phyloP scores from a whole-genome alignment of 345 rosid genomes.

The Aquilaria sinensis region DNA sequence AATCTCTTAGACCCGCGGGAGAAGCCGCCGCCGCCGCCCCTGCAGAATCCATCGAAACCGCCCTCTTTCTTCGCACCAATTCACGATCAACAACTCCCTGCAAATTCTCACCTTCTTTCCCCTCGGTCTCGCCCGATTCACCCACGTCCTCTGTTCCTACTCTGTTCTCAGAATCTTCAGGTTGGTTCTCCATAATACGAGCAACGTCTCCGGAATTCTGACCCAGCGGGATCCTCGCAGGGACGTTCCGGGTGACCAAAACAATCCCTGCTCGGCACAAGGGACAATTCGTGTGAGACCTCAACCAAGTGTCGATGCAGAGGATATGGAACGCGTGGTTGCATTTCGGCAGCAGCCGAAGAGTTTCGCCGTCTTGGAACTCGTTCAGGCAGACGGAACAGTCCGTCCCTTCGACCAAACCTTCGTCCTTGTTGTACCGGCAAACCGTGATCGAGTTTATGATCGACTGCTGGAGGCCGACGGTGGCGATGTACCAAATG shows the following conservation, averaged over 20 bases:
- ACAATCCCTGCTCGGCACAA: conserved; percentile 68
- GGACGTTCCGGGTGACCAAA: conserved; percentile 2
- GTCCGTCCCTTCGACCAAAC: conserved; percentile 68
- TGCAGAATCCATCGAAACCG: conserved; percentile 32
- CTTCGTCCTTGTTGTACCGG: conserved; percentile 66
- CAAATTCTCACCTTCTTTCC: conserved; percentile 18
- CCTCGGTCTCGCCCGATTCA: conserved; percentile 20
- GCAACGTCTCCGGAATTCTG: conserved; percentile 22
- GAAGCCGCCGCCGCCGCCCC: conserved; percentile 6
- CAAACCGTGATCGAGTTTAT: conserved; percentile 61
- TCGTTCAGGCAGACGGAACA: conserved; percentile 84
- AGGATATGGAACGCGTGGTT: conserved; percentile 74
- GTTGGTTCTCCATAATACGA: conserved; percentile 5
- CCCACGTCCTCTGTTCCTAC: background rate
- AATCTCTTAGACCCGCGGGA: background rate
- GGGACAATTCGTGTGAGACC: conserved; percentile 81
- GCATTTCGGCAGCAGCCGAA: conserved; percentile 76
- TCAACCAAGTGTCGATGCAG: conserved; percentile 78
- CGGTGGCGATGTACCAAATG: conserved; percentile 66
- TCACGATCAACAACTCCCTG: conserved; percentile 18
- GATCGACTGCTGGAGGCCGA: conserved; percentile 63
- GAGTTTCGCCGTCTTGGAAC: conserved; percentile 67
- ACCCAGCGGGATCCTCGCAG: conserved; percentile 16
- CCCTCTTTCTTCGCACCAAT: conserved; percentile 19
- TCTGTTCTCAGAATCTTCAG: conserved; percentile 18